Conservation (phyloP, 2,329 filamentous ascomycete species). For the Pleoardoris graminearum region DNA sequence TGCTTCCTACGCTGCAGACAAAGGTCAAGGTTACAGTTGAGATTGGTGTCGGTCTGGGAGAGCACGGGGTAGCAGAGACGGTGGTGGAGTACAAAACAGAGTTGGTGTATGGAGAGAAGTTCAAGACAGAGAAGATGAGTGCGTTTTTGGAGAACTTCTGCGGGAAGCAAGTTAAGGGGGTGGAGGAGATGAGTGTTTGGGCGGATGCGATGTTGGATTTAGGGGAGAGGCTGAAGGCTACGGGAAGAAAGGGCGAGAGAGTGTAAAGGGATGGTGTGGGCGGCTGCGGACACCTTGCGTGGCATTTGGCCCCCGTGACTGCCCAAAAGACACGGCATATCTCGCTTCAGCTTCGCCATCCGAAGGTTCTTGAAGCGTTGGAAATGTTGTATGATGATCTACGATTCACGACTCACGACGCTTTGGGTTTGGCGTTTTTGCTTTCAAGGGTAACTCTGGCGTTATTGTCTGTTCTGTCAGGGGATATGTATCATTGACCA, state of each 20-base stretch:
- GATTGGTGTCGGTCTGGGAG: conserved; percentile 53
- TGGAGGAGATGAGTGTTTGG: conserved; percentile 45
- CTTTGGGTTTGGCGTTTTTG: background rate
- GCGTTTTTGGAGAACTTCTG: conserved; percentile 67
- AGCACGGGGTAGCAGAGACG: conserved; percentile 54
- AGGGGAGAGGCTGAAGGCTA: conserved; percentile 48
- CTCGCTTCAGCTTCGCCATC: too few relatives aligned
- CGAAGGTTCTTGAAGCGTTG: too few relatives aligned
- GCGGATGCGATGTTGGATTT: conserved; percentile 51
- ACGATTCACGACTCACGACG: background rate
- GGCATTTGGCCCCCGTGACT: too few relatives aligned
- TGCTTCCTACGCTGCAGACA: conserved; percentile 67
- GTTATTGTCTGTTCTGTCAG: too few relatives aligned
- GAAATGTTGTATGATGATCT: too few relatives aligned
- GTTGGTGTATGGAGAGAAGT: conserved; percentile 77
- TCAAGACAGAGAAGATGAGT: conserved; percentile 74
- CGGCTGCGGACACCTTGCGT: background rate
- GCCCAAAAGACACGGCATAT: too few relatives aligned
- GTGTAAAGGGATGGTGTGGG: conserved; percentile 15
- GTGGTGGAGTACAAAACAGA: conserved; percentile 61
- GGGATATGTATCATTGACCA: too few relatives aligned
- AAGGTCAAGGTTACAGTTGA: conserved; percentile 68
- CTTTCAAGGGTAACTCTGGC: too few relatives aligned
- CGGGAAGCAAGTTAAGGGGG: conserved; percentile 29
- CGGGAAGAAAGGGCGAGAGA: conserved; percentile 50